These are phyloP conservation scores for Aphanomyces invadans DNA, from an alignment of 352 stramenopile genomes.

Conservation along the genomic window DNA sequence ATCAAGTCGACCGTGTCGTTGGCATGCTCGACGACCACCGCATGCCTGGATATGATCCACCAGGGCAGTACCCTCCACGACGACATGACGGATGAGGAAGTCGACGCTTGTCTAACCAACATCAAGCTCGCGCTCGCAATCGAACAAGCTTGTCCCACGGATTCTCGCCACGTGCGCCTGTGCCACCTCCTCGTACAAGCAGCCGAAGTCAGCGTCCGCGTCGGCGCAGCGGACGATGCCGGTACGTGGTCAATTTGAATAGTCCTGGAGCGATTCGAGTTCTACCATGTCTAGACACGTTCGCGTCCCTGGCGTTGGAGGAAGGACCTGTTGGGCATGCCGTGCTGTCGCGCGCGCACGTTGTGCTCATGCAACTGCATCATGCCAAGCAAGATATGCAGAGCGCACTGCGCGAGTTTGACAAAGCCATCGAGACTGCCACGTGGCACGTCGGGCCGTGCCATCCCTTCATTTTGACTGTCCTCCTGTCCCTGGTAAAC, in stretches of 20 bases:
- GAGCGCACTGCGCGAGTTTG: constrained; percentile 26
- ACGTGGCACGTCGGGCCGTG: constrained; percentile 37
- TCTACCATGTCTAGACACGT: constrained; percentile 22
- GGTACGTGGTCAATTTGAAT: constrained; percentile 2
- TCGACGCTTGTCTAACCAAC: background rate
- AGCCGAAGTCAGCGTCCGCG: constrained; percentile 31
- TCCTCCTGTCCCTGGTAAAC: constrained; percentile 42
- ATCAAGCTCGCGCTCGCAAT: constrained; percentile 43
- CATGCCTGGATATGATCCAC: constrained; percentile 30
- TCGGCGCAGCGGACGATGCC: constrained; percentile 27
- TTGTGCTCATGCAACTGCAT: constrained; percentile 35
- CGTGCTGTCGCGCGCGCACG: constrained; percentile 27
- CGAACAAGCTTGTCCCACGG: constrained; percentile 28
- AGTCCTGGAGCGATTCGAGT: background rate
- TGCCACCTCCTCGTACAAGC: constrained; percentile 35
- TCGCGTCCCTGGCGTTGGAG: constrained; percentile 35
- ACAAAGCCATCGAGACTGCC: constrained; percentile 29
- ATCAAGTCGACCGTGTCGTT: constrained; percentile 27
- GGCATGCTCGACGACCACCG: constrained; percentile 27
- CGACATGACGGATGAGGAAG: background rate
- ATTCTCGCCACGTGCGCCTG: constrained; percentile 32
- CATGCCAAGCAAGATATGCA: constrained; percentile 27
- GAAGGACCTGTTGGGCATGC: constrained; percentile 31
- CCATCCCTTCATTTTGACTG: constrained; percentile 38
- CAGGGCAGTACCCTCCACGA: background rate